These are phyloP conservation scores for Misopates orontium DNA, from an alignment of 257 asterid genomes.

Conservation along the genomic window DNA sequence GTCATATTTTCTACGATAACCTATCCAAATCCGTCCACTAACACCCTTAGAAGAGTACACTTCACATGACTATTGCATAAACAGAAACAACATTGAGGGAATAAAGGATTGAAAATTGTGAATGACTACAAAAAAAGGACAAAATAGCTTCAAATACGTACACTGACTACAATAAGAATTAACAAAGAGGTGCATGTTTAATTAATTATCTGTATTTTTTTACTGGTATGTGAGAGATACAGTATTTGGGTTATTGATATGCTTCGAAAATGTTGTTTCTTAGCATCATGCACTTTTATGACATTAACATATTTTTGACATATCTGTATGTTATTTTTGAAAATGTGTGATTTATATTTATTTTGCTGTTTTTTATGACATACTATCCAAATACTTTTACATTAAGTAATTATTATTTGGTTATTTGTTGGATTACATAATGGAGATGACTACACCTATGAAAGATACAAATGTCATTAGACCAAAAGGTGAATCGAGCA, in stretches of 20 bases:
- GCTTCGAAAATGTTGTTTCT: too few species aligned
- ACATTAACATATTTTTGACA: background rate
- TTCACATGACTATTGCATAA: too few species aligned
- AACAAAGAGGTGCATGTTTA: background rate
- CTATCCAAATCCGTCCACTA: too few species aligned
- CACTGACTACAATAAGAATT: background rate
- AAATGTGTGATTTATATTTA: background rate
- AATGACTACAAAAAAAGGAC: background rate
- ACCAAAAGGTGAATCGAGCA: background rate
- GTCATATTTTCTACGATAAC: too few species aligned
- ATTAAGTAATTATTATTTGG: background rate
- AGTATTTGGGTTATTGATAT: too few species aligned
- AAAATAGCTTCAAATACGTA: background rate
- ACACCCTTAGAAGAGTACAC: too few species aligned
- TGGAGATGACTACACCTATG: background rate
- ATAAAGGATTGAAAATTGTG: background rate
- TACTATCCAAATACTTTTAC: too few species aligned
- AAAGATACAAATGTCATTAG: background rate
- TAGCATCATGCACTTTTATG: too few species aligned
- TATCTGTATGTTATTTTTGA: background rate
- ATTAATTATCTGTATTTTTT: too few species aligned
- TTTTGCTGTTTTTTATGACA: too few species aligned
- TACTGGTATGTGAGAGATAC: too few species aligned
- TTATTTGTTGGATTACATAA: background rate
- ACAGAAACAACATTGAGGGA: too few species aligned